A percentile compares a stretch with the other conserved stretches of the same genome.
These are phyloP conservation scores for Dissophora ornata DNA, from an alignment of 192 early-diverging fungal species.

Conservation along the genomic window DNA sequence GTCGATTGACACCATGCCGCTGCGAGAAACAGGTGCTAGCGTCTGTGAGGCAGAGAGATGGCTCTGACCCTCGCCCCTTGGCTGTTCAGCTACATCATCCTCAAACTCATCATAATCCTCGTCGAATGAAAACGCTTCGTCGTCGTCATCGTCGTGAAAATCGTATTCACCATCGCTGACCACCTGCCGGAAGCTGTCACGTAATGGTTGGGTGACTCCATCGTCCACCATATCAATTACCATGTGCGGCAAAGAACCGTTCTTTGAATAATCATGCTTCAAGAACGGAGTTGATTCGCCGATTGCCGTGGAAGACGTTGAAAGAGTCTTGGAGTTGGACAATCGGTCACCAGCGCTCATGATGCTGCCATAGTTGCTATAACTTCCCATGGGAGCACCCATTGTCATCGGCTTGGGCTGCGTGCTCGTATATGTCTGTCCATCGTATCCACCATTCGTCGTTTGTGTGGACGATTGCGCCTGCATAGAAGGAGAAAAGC, in stretches of 20 bases:
- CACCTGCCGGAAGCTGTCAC: slow-evolving; percentile 47
- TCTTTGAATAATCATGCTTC: background rate
- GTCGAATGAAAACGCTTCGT: slow-evolving; percentile 28
- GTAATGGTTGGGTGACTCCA: slow-evolving; percentile 2
- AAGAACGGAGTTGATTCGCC: slow-evolving; percentile 5
- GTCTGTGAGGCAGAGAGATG: slow-evolving; percentile 6
- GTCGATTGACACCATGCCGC: slow-evolving; percentile 39
- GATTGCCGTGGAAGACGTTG: slow-evolving; percentile 29
- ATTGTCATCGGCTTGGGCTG: slow-evolving; percentile 44
- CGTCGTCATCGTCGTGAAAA: slow-evolving; percentile 26
- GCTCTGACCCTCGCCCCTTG: background rate
- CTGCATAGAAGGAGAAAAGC: background rate
- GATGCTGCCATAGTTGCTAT: slow-evolving; percentile 38
- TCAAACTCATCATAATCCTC: slow-evolving; percentile 34
- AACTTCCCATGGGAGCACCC: slow-evolving; percentile 13
- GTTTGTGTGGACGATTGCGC: background rate
- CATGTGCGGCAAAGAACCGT: slow-evolving; percentile 1
- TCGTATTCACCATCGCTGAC: slow-evolving; percentile 54
- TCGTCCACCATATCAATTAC: slow-evolving; percentile 12
- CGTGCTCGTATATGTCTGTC: slow-evolving; percentile 19
- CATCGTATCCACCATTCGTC: background rate
- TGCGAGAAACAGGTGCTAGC: background rate
- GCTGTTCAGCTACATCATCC: background rate
- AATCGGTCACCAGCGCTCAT: slow-evolving; percentile 4
- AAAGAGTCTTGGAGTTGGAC: slow-evolving; percentile 22